Conservation (phyloP, 768 basidiomycete species). For the Hericium erinaceus region DNA sequence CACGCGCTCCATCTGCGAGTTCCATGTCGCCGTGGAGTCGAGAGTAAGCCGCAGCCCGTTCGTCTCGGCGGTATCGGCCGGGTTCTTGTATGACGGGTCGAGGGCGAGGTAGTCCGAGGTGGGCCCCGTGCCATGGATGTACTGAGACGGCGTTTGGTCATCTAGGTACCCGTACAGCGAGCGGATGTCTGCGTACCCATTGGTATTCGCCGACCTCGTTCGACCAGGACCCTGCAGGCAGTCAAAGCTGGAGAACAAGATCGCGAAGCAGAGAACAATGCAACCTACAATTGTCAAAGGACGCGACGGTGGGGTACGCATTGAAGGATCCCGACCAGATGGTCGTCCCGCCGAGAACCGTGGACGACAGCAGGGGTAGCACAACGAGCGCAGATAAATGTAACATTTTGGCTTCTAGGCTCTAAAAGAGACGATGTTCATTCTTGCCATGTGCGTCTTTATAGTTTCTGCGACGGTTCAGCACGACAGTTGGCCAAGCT, state of each 20-base stretch:
- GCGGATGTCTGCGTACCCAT: slow-evolving; percentile 31
- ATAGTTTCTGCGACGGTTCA: too few species aligned
- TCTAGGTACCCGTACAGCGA: background rate
- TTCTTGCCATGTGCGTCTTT: too few species aligned
- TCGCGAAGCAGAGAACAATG: background rate
- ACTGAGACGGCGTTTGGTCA: slow-evolving; percentile 11
- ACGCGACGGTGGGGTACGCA: slow-evolving; percentile 31
- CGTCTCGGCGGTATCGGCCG: slow-evolving; percentile 39
- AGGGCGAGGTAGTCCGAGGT: slow-evolving; percentile 47
- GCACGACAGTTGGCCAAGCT: background rate
- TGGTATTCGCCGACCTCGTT: slow-evolving; percentile 47
- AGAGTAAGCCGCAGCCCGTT: slow-evolving; percentile 47
- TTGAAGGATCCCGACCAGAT: slow-evolving; percentile 52
- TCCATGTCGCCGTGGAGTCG: slow-evolving; percentile 46
- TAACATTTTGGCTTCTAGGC: slow-evolving; percentile 13
- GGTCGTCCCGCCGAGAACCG: slow-evolving; percentile 37
- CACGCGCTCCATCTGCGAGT: slow-evolving; percentile 31
- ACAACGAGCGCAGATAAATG: slow-evolving; percentile 19
- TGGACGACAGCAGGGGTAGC: slow-evolving; percentile 15
- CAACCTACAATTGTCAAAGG: slow-evolving; percentile 46
- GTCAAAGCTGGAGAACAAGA: background rate
- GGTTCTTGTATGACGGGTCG: slow-evolving; percentile 46
- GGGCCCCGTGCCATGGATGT: slow-evolving; percentile 44
- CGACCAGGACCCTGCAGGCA: slow-evolving; percentile 41
- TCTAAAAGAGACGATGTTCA: too few species aligned